Evolutionary conservation across 2,329 filamentous ascomycete species (phyloP).

Genomic region (Ophiocordyceps sinensis): DNA sequence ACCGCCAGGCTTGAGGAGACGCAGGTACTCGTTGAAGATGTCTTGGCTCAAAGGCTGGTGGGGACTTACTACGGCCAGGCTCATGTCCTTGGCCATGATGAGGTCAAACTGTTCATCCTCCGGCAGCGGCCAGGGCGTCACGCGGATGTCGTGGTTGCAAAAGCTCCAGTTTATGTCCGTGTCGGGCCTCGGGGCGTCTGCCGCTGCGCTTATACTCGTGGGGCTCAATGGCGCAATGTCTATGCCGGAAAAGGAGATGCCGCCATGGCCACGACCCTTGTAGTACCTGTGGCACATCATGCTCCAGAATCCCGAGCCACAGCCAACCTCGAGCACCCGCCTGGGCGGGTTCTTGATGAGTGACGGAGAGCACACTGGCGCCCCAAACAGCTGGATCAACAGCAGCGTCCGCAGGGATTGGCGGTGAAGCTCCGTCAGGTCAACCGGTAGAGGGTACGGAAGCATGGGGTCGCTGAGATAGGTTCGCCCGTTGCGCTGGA

Average conservation of each 20-base stretch:
- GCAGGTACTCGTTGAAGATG: constrained; percentile 57
- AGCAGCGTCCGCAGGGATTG: constrained; percentile 76
- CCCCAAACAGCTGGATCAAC: constrained; percentile 66
- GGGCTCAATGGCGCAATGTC: constrained; percentile 62
- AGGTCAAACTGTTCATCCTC: constrained; percentile 75
- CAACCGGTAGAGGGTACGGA: constrained; percentile 75
- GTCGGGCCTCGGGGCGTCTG: constrained; percentile 33
- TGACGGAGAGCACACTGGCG: constrained; percentile 59
- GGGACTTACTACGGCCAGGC: constrained; percentile 46
- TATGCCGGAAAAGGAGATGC: constrained; percentile 67
- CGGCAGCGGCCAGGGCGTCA: constrained; percentile 60
- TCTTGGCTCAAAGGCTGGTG: constrained; percentile 28
- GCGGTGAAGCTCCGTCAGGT: constrained; percentile 74
- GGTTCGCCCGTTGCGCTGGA: constrained; percentile 63
- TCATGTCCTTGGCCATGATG: constrained; percentile 76
- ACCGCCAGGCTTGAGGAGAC: constrained; percentile 64
- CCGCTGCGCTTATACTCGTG: constrained; percentile 16
- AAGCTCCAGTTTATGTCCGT: constrained; percentile 80
- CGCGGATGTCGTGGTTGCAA: constrained; percentile 72
- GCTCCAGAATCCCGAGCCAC: constrained; percentile 82
- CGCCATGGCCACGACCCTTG: constrained; percentile 47
- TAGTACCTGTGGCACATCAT: constrained; percentile 77
- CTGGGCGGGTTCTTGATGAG: constrained; percentile 54
- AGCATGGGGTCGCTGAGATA: constrained; percentile 63
- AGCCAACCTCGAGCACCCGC: constrained; percentile 73